Evolutionary conservation across 257 asterid genomes (phyloP).

Genomic region (Salvia miltiorrhiza): DNA sequence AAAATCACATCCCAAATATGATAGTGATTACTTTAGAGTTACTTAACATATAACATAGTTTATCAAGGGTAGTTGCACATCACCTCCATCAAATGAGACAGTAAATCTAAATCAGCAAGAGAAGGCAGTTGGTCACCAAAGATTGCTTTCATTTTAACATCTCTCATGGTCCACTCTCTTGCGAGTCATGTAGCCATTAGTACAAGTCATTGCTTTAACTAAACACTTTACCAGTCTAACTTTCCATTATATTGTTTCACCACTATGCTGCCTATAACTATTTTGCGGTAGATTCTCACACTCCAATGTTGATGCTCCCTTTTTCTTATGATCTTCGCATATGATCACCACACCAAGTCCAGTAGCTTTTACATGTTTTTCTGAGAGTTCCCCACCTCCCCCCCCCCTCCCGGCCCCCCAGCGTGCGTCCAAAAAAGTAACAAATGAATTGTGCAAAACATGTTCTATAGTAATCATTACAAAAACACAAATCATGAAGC

Average conservation of each 20-base stretch:
- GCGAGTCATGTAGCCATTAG: neutral
- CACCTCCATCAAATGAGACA: neutral
- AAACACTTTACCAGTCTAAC: neutral
- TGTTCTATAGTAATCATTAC: neutral
- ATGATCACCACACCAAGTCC: neutral
- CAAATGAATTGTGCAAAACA: no score
- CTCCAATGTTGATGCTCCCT: neutral
- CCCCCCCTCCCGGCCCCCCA: neutral
- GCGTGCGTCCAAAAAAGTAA: no score
- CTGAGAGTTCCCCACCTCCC: neutral
- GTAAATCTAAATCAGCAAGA: neutral
- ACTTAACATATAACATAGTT: neutral
- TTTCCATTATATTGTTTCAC: neutral
- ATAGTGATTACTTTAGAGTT: neutral
- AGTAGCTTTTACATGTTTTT: neutral
- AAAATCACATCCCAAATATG: neutral
- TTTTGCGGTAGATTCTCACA: neutral
- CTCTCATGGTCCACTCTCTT: neutral
- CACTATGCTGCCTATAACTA: neutral
- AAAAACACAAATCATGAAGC: neutral
- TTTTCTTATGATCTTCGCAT: neutral
- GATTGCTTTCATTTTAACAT: neutral
- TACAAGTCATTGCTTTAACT: no score
- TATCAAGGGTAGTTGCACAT: neutral
- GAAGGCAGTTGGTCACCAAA: neutral